These are phyloP conservation scores for Castanea sativa DNA, from an alignment of 306 rosid species.

Conservation along the genomic window DNA sequence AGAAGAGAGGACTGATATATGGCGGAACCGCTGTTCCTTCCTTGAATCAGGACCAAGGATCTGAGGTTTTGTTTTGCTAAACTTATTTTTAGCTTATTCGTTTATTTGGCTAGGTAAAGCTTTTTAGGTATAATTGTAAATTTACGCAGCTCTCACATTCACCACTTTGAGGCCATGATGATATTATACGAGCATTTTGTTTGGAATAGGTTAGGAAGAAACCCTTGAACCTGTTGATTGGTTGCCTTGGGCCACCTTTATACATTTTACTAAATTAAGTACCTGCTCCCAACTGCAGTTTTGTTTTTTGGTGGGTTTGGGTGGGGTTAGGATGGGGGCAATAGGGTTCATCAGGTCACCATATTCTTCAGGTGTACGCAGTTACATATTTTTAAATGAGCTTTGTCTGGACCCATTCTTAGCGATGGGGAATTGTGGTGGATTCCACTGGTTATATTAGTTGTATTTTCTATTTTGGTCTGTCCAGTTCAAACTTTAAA, in stretches of 20 bases:
- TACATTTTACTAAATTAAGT: neutral
- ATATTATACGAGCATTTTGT: neutral
- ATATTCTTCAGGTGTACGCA: neutral
- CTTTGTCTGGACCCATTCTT: neutral
- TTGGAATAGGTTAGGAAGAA: neutral
- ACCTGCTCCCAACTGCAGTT: neutral
- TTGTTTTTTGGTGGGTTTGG: neutral
- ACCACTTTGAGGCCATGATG: neutral
- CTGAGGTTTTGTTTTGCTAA: neutral
- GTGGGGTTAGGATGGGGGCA: neutral
- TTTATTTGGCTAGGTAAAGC: neutral
- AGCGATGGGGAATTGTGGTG: neutral
- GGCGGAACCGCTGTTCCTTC: neutral
- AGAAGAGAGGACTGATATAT: neutral
- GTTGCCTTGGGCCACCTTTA: neutral
- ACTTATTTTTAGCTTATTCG: neutral
- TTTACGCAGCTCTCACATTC: neutral
- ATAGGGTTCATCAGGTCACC: too few relatives aligned
- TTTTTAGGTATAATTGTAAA: neutral
- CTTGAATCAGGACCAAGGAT: neutral
- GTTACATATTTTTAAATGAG: neutral
- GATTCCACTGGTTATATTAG: neutral
- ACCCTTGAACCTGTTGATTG: neutral
- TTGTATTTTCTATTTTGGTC: neutral
- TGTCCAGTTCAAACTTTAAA: neutral